These are phyloP conservation scores for Albatrellus ellisii DNA, from an alignment of 768 basidiomycete species.

Conservation along the genomic window DNA sequence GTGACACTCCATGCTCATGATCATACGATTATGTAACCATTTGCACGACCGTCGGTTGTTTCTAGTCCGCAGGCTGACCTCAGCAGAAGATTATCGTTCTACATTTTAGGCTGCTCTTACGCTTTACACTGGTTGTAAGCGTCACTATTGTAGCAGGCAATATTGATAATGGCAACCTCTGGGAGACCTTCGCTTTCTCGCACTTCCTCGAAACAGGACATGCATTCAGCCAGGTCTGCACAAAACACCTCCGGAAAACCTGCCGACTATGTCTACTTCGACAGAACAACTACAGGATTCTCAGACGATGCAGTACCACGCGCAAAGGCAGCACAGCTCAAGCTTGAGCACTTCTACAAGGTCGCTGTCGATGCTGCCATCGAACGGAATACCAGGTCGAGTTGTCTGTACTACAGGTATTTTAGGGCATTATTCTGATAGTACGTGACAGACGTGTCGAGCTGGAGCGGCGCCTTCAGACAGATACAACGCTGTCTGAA, in stretches of 20 bases:
- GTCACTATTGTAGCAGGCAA: no score
- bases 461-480: slow-evolving; percentile 66
- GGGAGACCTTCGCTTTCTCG: slow-evolving; percentile 10
- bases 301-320: slow-evolving; percentile 72
- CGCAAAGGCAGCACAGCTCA: slow-evolving; percentile 86
- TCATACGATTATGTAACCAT: no score
- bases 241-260: slow-evolving; percentile 23
- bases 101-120: no score
- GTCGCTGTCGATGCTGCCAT: slow-evolving; percentile 93
- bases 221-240: slow-evolving; percentile 8
- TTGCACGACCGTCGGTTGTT: no score
- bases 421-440: neutral
- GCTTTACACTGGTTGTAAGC: no score
- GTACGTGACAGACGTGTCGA: slow-evolving; percentile 59
- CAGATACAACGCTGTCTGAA: slow-evolving; percentile 57
- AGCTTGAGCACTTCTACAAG: slow-evolving; percentile 95
- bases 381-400: slow-evolving; percentile 80
- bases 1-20: no score
- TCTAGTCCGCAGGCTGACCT: no score
- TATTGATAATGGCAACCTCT: slow-evolving; percentile 8
- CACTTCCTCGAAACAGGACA: slow-evolving; percentile 13
- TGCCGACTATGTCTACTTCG: slow-evolving; percentile 88
- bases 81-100: no score
- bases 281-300: slow-evolving; percentile 63
- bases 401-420: neutral